A percentile compares a stretch with the other conserved stretches of the same genome.
Conservation (phyloP, 331 rosid species). For the Rosa hybrid region DNA sequence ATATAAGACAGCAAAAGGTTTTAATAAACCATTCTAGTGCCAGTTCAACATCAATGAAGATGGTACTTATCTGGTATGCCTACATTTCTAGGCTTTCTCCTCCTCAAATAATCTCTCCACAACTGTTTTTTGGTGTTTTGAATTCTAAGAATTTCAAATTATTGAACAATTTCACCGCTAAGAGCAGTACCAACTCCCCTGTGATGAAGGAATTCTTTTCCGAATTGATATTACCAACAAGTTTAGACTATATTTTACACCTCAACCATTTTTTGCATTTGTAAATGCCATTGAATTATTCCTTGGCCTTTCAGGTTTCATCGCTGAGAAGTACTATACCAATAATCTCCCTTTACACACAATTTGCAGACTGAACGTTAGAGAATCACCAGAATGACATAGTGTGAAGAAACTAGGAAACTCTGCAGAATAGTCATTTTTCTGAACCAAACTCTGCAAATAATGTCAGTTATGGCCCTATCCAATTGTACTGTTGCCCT, state of each 20-base stretch:
- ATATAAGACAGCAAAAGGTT: conserved; percentile 40
- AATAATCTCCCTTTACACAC: conserved; percentile 1
- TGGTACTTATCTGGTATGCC: conserved; percentile 49
- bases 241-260: conserved; percentile 36
- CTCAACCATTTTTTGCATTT: conserved; percentile 44
- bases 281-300: conserved; percentile 64
- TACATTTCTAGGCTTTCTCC: conserved; percentile 49
- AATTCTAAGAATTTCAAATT: not conserved
- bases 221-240: not conserved
- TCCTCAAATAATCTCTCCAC: conserved; percentile 5
- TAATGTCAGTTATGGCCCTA: no score
- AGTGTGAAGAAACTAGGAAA: conserved; percentile 41
- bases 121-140: conserved; percentile 16
- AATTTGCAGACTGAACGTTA: conserved; percentile 14
- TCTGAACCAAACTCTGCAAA: not conserved
- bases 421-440: conserved; percentile 13
- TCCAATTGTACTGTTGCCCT: no score
- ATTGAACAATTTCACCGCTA: not conserved
- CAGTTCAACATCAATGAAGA: conserved; percentile 11
- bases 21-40: conserved; percentile 20
- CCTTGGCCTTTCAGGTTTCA: conserved; percentile 6
- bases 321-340: not conserved
- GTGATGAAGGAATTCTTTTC: no score
- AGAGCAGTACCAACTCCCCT: not conserved
- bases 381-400: conserved; percentile 13